Evolutionary conservation across 2,329 filamentous ascomycete genomes (phyloP).

Genomic region (Nemania sp.): DNA sequence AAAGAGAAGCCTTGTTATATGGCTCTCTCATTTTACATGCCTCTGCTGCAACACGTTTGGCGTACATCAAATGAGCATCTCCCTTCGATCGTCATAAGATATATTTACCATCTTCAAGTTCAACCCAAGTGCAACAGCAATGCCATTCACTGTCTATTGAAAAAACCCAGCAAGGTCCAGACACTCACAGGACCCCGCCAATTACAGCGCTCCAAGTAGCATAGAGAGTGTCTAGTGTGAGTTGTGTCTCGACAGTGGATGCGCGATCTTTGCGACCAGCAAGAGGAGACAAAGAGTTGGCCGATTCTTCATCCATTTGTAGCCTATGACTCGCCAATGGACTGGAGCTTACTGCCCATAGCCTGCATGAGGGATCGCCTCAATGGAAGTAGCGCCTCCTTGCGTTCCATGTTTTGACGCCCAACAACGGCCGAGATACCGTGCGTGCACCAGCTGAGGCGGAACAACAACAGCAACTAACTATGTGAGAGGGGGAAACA

Average conservation of each 20-base stretch:
- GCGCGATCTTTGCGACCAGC: slow-evolving; percentile 20
- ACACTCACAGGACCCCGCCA: slow-evolving; percentile 18
- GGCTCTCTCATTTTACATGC: neutral
- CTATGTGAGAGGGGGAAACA: slow-evolving; percentile 9
- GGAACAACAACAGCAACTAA: slow-evolving; percentile 20
- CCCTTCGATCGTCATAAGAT: neutral
- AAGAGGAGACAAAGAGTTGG: slow-evolving; percentile 8
- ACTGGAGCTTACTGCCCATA: slow-evolving; percentile 26
- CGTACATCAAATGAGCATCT: slow-evolving; percentile 18
- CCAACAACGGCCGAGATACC: slow-evolving; percentile 41
- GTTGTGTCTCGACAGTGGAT: slow-evolving; percentile 32
- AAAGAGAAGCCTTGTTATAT: neutral
- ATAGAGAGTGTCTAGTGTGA: slow-evolving; percentile 9
- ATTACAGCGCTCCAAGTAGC: slow-evolving; percentile 36
- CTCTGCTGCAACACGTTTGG: slow-evolving; percentile 3
- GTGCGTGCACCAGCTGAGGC: slow-evolving; percentile 24
- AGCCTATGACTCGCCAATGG: slow-evolving; percentile 37
- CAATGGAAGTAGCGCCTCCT: slow-evolving; percentile 25
- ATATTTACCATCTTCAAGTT: neutral
- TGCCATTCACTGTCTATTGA: slow-evolving; percentile 1
- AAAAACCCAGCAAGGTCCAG: slow-evolving; percentile 1
- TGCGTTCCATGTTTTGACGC: slow-evolving; percentile 45
- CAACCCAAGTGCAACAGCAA: slow-evolving; percentile 21
- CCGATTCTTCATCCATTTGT: slow-evolving; percentile 19
- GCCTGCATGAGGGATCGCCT: slow-evolving; percentile 33